phyloP scores from a whole-genome alignment of 1,284 basidiomycete genomes.

The Boletus smithii region DNA sequence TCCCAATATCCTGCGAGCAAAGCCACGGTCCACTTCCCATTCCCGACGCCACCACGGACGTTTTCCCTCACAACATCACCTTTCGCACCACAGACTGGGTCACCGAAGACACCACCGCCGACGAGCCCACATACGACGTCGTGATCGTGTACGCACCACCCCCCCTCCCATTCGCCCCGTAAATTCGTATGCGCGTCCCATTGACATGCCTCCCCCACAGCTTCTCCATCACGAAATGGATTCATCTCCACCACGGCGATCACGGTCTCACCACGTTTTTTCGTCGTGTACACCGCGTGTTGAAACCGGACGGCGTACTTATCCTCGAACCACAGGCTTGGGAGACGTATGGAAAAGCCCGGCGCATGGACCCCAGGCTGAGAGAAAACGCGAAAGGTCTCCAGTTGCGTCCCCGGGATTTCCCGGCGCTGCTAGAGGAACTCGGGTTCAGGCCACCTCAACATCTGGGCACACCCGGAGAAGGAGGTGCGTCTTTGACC shows the following conservation, averaged over 20 bases:
- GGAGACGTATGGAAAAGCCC: conserved; percentile 74
- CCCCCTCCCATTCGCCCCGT: no score
- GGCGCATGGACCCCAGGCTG: conserved; percentile 58
- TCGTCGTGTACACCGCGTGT: conserved; percentile 49
- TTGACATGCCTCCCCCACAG: conserved; percentile 36
- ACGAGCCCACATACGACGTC: conserved; percentile 62
- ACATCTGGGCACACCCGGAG: conserved; percentile 53
- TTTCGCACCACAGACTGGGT: conserved; percentile 74
- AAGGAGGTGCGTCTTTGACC: conserved; percentile 45
- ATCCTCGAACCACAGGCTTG: conserved; percentile 77
- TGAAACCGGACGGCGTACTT: conserved; percentile 58
- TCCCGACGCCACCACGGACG: conserved; percentile 31
- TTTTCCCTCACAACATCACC: conserved; percentile 72
- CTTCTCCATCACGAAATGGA: conserved; percentile 83
- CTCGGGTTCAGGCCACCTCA: conserved; percentile 59
- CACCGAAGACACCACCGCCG: conserved; percentile 50
- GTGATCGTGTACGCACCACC: conserved; percentile 61
- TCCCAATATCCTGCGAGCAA: conserved; percentile 71
- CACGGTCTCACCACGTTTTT: conserved; percentile 65
- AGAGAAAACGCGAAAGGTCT: conserved; percentile 56
- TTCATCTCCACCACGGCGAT: conserved; percentile 76
- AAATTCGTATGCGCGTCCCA: no score
- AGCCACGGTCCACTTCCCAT: conserved; percentile 71
- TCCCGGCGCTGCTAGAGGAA: conserved; percentile 48
- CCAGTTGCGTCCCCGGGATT: conserved; percentile 58